Percentiles rank a stretch among this genome's conserved stretches.
phyloP scores from a whole-genome alignment of 2,329 filamentous ascomycete genomes.

The Amphichorda felina region DNA sequence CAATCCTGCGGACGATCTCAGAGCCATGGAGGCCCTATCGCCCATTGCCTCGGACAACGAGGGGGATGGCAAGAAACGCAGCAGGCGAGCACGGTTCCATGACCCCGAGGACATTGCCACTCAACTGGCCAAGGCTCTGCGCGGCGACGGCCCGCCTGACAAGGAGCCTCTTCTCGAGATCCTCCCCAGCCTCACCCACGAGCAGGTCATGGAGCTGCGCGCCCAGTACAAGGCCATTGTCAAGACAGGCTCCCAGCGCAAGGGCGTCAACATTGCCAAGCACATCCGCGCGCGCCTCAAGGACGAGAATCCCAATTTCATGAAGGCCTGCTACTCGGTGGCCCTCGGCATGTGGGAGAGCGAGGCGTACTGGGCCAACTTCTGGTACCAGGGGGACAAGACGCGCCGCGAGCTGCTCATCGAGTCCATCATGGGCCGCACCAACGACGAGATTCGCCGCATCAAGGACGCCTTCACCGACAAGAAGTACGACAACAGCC shows the following conservation, averaged over 20 bases:
- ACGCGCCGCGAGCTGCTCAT: constrained; percentile 82
- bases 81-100: constrained; percentile 64
- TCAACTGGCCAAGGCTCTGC: constrained; percentile 64
- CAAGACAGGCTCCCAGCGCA: constrained; percentile 61
- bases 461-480: constrained; percentile 88
- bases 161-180: constrained; percentile 67
- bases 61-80: constrained; percentile 29
- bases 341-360: constrained; percentile 84
- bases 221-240: constrained; percentile 82
- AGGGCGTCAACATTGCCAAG: constrained; percentile 75
- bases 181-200: constrained; percentile 70
- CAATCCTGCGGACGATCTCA: constrained; percentile 25
- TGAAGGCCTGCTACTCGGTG: constrained; percentile 84
- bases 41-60: constrained; percentile 36
- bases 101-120: constrained; percentile 71
- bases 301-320: constrained; percentile 62
- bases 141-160: constrained; percentile 53
- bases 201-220: constrained; percentile 80
- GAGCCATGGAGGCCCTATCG: constrained; percentile 34
- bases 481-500: constrained; percentile 77
- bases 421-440: constrained; percentile 81
- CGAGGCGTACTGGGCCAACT: constrained; percentile 97
- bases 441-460: constrained; percentile 71
- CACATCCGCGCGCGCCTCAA: constrained; percentile 70
- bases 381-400: constrained; percentile 86